These are phyloP conservation scores for Fusarium multiceps DNA, from an alignment of 2,329 filamentous ascomycete genomes.

Conservation along the genomic window DNA sequence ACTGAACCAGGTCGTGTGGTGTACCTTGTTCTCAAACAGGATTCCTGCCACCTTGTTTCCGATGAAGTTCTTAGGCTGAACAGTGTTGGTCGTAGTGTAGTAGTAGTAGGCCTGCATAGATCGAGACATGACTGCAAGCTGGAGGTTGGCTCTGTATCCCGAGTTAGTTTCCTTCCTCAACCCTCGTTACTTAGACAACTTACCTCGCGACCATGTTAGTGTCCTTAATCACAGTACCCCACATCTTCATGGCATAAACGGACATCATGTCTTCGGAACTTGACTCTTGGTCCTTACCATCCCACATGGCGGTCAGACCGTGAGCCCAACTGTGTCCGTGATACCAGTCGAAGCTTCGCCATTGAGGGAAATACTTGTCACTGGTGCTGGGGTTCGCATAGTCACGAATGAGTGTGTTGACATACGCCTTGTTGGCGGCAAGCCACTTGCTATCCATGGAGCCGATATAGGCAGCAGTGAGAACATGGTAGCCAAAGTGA, in stretches of 20 bases:
- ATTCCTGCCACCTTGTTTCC: constrained; percentile 79
- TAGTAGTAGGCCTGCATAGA: constrained; percentile 85
- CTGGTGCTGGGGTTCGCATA: constrained; percentile 77
- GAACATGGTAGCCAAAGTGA: constrained; percentile 90
- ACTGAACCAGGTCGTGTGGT: constrained; percentile 93
- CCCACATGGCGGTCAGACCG: constrained; percentile 74
- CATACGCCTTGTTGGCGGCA: constrained; percentile 76
- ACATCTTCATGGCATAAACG: constrained; percentile 91
- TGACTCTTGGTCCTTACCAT: constrained; percentile 88
- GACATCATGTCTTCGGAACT: constrained; percentile 92
- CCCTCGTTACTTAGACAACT: constrained; percentile 23
- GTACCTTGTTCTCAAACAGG: constrained; percentile 94
- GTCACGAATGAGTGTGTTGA: constrained; percentile 87
- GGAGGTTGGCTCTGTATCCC: constrained; percentile 73
- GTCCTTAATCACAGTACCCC: constrained; percentile 84
- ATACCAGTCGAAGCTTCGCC: constrained; percentile 90
- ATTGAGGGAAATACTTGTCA: constrained; percentile 84
- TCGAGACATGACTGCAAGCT: constrained; percentile 81
- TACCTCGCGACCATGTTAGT: constrained; percentile 79
- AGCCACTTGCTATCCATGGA: constrained; percentile 83
- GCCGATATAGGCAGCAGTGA: constrained; percentile 84
- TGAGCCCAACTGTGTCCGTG: constrained; percentile 95
- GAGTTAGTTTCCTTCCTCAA: constrained; percentile 5
- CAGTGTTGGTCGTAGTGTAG: constrained; percentile 74
- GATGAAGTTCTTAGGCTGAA: constrained; percentile 80